Evolutionary conservation across 495 filamentous ascomycete genomes (phyloP).

Genomic region (Lasiosphaeriaceae sp.): DNA sequence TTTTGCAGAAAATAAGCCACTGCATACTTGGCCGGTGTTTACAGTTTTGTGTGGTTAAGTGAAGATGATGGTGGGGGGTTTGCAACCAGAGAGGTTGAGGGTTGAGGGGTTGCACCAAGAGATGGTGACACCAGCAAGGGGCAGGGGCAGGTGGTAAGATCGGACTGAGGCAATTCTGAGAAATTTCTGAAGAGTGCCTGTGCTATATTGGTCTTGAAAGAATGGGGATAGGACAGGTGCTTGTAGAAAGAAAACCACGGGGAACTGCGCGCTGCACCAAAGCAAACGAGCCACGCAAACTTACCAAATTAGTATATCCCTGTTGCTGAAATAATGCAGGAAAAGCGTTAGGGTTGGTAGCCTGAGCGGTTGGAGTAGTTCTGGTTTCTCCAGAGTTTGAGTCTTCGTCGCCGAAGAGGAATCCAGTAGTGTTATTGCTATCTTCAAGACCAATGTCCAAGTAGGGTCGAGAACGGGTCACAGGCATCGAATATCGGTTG

Average conservation of each 20-base stretch:
- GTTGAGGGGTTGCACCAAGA: no score
- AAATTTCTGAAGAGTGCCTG: background rate
- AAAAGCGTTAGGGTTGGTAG: slow-evolving; percentile 65
- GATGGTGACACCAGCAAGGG: no score
- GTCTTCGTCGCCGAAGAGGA: slow-evolving; percentile 82
- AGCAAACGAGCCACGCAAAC: slow-evolving; percentile 31
- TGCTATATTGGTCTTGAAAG: background rate
- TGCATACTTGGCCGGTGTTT: no score
- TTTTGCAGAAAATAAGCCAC: no score
- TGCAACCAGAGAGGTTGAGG: no score
- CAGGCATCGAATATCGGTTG: slow-evolving; percentile 89
- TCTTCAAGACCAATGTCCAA: slow-evolving; percentile 59
- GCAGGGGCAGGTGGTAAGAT: background rate
- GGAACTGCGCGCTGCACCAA: background rate
- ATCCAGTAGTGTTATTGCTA: slow-evolving; percentile 68
- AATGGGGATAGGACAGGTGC: slow-evolving; percentile 9
- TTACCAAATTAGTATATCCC: slow-evolving; percentile 65
- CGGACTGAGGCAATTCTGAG: background rate
- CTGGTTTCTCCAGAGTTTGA: slow-evolving; percentile 60
- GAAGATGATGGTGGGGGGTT: no score
- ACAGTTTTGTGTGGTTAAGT: no score
- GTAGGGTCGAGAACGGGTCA: slow-evolving; percentile 62
- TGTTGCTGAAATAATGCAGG: slow-evolving; percentile 72
- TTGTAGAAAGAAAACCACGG: background rate
- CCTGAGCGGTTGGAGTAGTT: slow-evolving; percentile 46